Evolutionary conservation across 1,284 basidiomycete species (phyloP).

Genomic region (Apiotrichum montevideense): DNA sequence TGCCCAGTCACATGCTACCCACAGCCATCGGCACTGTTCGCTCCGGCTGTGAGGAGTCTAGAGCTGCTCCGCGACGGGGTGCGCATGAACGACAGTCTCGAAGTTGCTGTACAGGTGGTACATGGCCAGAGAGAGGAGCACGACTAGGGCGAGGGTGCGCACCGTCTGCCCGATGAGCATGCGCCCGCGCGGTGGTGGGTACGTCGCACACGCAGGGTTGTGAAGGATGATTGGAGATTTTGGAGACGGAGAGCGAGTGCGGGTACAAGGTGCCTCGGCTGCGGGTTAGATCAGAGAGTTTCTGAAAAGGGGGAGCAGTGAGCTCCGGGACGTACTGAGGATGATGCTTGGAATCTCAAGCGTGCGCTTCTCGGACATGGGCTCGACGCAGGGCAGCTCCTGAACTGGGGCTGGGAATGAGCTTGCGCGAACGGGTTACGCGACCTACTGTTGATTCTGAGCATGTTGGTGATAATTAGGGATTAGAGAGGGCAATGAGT

Average conservation of each 20-base stretch:
- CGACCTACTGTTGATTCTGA: too few relatives aligned
- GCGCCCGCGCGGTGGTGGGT: conserved; percentile 1
- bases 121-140: conserved; percentile 9
- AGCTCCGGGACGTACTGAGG: conserved; percentile 15
- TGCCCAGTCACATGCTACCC: too few relatives aligned
- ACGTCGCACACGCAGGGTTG: conserved; percentile 14
- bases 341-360: conserved; percentile 23
- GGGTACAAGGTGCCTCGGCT: conserved; percentile 3
- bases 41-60: neutral
- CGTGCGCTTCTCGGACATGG: neutral
- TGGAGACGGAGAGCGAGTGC: conserved; percentile 17
- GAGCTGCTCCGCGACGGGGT: neutral
- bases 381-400: neutral
- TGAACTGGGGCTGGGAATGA: neutral
- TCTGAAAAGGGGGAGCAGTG: neutral
- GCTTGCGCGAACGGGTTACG: too few relatives aligned
- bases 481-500: too few relatives aligned
- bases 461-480: too few relatives aligned
- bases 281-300: neutral
- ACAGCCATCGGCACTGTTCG: too few relatives aligned
- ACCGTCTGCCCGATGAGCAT: neutral
- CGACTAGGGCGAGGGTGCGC: conserved; percentile 8
- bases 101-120: conserved; percentile 15
- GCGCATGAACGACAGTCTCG: neutral
- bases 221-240: conserved; percentile 24